Base-by-base conservation (phyloP, 441 rosid species). In the Capsella rubella region DNA sequence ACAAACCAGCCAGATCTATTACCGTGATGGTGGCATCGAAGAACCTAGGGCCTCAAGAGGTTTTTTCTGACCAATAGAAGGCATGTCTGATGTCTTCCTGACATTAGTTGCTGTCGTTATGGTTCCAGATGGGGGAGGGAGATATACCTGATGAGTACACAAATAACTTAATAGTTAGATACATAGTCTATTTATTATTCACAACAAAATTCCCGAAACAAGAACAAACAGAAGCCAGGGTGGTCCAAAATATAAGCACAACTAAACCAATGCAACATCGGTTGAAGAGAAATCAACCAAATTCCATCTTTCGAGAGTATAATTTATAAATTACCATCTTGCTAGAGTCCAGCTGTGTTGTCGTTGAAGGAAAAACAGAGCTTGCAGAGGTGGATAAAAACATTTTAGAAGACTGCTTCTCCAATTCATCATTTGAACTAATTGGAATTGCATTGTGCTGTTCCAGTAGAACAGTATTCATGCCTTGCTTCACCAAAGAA, bases 31-130 rank as follows among this genome's bases (percentile, higher is more conserved):
- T 9, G 70, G 70, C 46, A 21, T 63, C 49, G 90, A 83, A 63
- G 97, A 90, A 71, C 84, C 90, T 73, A 71, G 85, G 49, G 85
- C 55, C 64, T 94, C 97, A 70, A 83, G 84, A n/a, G 89, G 90
- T 79, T 92, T 92, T 80, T 89, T 92, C 72, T 82, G 95, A 83
- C 89, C 89, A 67, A 78, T 53, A 64, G 78, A 75, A 71, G 88
- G 81, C 73, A 80, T 85, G 70, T 86, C 84, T 1, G 85, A 76
- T 74, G 91, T 86, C 25, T 78, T 84, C 80, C 75, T 81, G 25
- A 81, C 78, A 72, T 74, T 84, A 74, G 72, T 69, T 69, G 81
- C 85, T 65, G 83, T 57, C 16, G 80, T 63, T 64, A 85, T 65
- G 43, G 85, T 72, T 50, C 58, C 80, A 61, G 83, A 64, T 27